These are phyloP conservation scores for Schizothecium vesticola DNA, from an alignment of 495 filamentous ascomycete species.

Conservation along the genomic window DNA sequence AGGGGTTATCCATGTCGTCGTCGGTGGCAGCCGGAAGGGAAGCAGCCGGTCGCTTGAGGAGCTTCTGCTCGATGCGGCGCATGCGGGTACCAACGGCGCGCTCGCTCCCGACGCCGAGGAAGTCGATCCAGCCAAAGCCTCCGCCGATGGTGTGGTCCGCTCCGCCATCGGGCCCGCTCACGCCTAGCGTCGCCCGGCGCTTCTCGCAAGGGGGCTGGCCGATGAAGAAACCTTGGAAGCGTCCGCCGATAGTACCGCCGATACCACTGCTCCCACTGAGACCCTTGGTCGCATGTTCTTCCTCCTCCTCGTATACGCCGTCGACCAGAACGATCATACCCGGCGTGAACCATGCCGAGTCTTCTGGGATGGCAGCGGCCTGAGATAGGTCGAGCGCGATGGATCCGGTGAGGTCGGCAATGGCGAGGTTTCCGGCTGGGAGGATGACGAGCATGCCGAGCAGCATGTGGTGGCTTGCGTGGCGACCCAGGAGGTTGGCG, in stretches of 20 bases:
- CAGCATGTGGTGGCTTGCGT: slow-evolving; percentile 77
- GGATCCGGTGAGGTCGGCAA: slow-evolving; percentile 81
- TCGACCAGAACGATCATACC: slow-evolving; percentile 95
- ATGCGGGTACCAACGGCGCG: slow-evolving; percentile 76
- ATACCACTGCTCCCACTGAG: slow-evolving; percentile 73
- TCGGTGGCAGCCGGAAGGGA: slow-evolving; percentile 11
- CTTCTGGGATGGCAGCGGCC: slow-evolving; percentile 72
- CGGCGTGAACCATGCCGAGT: slow-evolving; percentile 84
- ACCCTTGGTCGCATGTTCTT: slow-evolving; percentile 56
- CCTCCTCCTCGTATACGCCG: slow-evolving; percentile 90
- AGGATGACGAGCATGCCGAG: slow-evolving; percentile 76
- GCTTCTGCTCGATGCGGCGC: slow-evolving; percentile 61
- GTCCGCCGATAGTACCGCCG: slow-evolving; percentile 81
- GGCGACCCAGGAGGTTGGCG: slow-evolving; percentile 86
- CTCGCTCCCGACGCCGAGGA: slow-evolving; percentile 85
- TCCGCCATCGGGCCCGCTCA: slow-evolving; percentile 47
- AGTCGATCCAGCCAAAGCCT: slow-evolving; percentile 95
- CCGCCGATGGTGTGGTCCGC: slow-evolving; percentile 60
- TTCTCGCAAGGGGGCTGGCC: slow-evolving; percentile 88
- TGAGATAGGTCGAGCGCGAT: slow-evolving; percentile 79
- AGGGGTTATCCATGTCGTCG: background rate
- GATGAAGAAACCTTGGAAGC: slow-evolving; percentile 82
- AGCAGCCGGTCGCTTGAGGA: slow-evolving; percentile 28
- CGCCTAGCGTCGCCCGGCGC: slow-evolving; percentile 69
- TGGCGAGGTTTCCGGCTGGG: slow-evolving; percentile 74